These are phyloP conservation scores for Talinum fruticosum DNA, from an alignment of 148 eudicot genomes.

Conservation along the genomic window DNA sequence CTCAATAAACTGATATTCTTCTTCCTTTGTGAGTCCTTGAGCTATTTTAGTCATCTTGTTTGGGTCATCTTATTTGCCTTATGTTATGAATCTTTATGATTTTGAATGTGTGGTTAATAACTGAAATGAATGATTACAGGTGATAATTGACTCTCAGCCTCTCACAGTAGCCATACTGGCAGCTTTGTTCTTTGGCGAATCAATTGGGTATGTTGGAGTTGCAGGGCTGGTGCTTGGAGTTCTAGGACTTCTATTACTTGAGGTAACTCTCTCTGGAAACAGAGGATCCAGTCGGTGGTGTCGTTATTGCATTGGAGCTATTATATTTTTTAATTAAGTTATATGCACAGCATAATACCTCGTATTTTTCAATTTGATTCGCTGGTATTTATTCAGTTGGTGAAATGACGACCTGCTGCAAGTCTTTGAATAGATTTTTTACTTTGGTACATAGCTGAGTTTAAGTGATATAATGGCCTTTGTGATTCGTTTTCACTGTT, in stretches of 20 bases:
- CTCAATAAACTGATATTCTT: no score
- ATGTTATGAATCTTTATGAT: neutral
- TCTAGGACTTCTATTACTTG: conserved; percentile 90
- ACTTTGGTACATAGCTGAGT: no score
- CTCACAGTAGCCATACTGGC: conserved; percentile 95
- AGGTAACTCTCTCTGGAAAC: conserved; percentile 43
- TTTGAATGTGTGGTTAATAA: conserved; percentile 16
- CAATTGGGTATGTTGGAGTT: conserved; percentile 83
- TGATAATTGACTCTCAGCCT: conserved; percentile 97
- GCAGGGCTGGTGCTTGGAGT: conserved; percentile 94
- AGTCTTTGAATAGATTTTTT: neutral
- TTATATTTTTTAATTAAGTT: neutral
- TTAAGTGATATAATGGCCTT: no score
- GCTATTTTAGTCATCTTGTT: neutral
- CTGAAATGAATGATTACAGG: conserved; percentile 53
- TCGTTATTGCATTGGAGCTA: neutral
- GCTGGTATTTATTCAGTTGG: no score
- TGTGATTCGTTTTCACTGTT: neutral
- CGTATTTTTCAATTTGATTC: neutral
- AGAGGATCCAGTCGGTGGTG: neutral
- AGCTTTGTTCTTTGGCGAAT: conserved; percentile 84
- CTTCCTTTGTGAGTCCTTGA: neutral
- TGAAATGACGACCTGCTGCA: neutral
- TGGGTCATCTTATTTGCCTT: neutral
- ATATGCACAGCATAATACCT: neutral